Base-by-base conservation (phyloP, 768 basidiomycete genomes). In the Phlegmacium glaucopus region DNA sequence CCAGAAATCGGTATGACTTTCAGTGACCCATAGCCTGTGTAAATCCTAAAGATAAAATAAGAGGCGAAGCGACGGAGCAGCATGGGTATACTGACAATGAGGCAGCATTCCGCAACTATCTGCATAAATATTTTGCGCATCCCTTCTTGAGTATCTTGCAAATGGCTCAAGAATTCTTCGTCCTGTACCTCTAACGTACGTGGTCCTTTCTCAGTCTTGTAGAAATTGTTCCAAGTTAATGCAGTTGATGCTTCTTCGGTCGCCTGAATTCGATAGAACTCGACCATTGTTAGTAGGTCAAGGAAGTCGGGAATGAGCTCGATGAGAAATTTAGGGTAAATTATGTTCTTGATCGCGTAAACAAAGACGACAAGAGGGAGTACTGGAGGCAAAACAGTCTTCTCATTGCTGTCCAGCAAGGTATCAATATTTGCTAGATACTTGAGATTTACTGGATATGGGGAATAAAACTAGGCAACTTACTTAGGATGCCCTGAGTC, bases 251-350 rank as follows among this genome's bases (percentile, higher is more conserved):
- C 66, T 36, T 62, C 57, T 13, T 59, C 55, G 25, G 61, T 45
- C 11, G 59, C 60, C 9, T 55, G 50, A 3, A 60, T 54, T 26
- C 71, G 65, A 53, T 67, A 66, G 49, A 64, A 67, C 49, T 74
- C 72, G 26, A 68, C 61, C 42, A 63, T 68, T 10, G 69, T 61
- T 25, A 72, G 52, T 9, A 71, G 60, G 39, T 61, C 60, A 27
- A 74, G 58, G 15, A 75, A 57, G 16, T 70, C 62, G 9, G 64
- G 61, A 27, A 66, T 62, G 35, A 61, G 57, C 6, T 53, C 35
- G 8, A 54, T 51, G 30, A 50, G 45, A 28, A 64, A 51, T 4
- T 44, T 49, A 22, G 67, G 65, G 43, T 40, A 50, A 9, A 70
- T 40, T 25, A 72, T 68, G 47, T 57, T 59, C 16, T 63, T 52